Evolutionary conservation across 176 grass and related monocot genomes (phyloP).

Genomic region (Bothriochloa decipiens): DNA sequence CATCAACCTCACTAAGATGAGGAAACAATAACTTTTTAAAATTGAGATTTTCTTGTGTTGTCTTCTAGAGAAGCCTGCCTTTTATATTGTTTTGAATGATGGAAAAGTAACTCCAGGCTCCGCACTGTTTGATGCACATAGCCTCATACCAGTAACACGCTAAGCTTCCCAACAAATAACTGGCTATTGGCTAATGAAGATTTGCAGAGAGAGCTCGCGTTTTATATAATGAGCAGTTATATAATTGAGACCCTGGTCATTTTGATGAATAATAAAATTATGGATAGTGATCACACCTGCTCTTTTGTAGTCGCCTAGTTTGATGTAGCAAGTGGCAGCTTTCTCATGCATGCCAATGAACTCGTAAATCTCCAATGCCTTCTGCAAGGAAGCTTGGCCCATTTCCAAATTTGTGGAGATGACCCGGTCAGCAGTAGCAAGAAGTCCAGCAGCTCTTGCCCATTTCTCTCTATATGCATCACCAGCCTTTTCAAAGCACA

Average conservation of each 20-base stretch:
- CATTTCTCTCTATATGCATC: slow-evolving; percentile 70
- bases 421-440: slow-evolving; percentile 58
- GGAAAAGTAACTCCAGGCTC: neutral
- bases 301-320: slow-evolving; percentile 65
- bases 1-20: no score
- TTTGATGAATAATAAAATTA: neutral
- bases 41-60: neutral
- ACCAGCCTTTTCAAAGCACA: slow-evolving; percentile 92
- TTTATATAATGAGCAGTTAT: neutral
- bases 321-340: slow-evolving; percentile 74
- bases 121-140: neutral
- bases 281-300: slow-evolving; percentile 55
- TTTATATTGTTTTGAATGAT: neutral
- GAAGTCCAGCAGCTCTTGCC: slow-evolving; percentile 81
- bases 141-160: neutral
- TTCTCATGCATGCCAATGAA: slow-evolving; percentile 74
- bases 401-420: slow-evolving; percentile 55
- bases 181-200: neutral
- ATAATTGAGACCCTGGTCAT: neutral
- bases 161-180: neutral
- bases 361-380: slow-evolving; percentile 80
- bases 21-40: neutral
- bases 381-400: slow-evolving; percentile 49
- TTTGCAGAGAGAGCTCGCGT: neutral
- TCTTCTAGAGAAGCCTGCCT: neutral